Evolutionary conservation across 164 flowering plant species (phyloP).

Genomic region (Umbilicus rupestris): DNA sequence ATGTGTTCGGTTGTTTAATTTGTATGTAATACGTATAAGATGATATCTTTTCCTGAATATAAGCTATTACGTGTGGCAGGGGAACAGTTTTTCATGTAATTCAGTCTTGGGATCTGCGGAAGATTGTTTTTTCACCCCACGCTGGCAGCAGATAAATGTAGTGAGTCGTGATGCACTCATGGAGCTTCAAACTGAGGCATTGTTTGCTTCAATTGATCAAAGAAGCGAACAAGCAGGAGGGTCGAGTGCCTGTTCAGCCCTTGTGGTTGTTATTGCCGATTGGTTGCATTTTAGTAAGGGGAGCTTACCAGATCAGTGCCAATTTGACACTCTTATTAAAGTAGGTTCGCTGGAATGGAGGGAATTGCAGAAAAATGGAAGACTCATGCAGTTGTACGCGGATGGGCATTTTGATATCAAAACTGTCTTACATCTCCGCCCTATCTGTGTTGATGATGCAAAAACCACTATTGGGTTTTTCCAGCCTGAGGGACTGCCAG

Average conservation of each 20-base stretch:
- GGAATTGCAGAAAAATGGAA: slow-evolving; percentile 71
- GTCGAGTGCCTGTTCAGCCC: slow-evolving; percentile 93
- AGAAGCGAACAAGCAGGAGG: slow-evolving; percentile 93
- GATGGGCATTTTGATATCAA: slow-evolving; percentile 97
- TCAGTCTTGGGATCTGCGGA: slow-evolving; percentile 83
- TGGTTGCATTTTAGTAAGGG: slow-evolving; percentile 75
- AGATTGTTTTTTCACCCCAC: slow-evolving; percentile 77
- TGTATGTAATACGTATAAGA: not conserved
- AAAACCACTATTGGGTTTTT: slow-evolving; percentile 91
- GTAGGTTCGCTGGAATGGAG: slow-evolving; percentile 95
- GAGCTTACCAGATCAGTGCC: slow-evolving; percentile 74
- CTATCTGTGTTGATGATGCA: slow-evolving; percentile 49
- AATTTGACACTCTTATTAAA: slow-evolving; percentile 74
- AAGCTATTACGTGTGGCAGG: slow-evolving; percentile 43
- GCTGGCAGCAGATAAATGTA: slow-evolving; percentile 83
- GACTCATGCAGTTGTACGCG: slow-evolving; percentile 55
- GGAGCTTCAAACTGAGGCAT: slow-evolving; percentile 71
- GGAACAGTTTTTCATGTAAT: slow-evolving; percentile 41
- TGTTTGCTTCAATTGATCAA: slow-evolving; percentile 94
- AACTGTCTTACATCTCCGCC: slow-evolving; percentile 80
- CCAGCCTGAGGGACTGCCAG: slow-evolving; percentile 72
- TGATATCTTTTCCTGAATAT: slow-evolving; percentile 14
- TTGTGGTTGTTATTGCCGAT: slow-evolving; percentile 91
- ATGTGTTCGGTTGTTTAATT: not conserved
- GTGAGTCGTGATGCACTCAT: slow-evolving; percentile 82